Conservation (phyloP, 345 rosid species). For the Arabis hirsuta region DNA sequence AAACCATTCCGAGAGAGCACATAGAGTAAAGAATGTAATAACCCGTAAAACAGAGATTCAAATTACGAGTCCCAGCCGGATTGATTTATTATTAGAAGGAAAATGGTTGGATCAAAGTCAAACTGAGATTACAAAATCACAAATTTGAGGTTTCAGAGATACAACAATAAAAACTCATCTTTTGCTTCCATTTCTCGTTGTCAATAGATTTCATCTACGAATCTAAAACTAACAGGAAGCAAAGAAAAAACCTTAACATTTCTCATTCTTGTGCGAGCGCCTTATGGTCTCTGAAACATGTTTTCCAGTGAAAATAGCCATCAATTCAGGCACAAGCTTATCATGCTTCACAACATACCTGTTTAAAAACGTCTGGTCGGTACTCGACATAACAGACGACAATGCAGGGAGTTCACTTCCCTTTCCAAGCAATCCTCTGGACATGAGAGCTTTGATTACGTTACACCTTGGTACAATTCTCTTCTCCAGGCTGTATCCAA, state of each 20-base stretch:
- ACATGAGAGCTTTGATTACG: slow-evolving; percentile 28
- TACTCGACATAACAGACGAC: not conserved
- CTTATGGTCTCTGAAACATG: not conserved
- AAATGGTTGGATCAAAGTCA: not conserved
- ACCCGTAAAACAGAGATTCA: no score
- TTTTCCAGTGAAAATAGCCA: not conserved
- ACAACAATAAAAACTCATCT: not conserved
- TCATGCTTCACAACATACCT: not conserved
- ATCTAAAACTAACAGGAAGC: not conserved
- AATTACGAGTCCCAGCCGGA: no score
- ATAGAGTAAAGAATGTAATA: no score
- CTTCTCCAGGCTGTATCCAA: slow-evolving; percentile 39
- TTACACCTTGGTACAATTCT: slow-evolving; percentile 46
- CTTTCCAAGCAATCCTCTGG: slow-evolving; percentile 20
- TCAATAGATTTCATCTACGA: not conserved
- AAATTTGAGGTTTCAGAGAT: not conserved
- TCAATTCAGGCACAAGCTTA: not conserved
- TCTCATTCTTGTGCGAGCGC: no score
- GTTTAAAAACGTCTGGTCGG: not conserved
- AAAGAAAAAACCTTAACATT: not conserved
- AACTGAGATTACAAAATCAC: not conserved
- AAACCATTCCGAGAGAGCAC: no score
- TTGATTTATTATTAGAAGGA: no score
- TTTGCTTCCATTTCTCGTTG: not conserved
- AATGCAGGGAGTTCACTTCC: not conserved